Percentiles rank a stretch among this genome's conserved stretches.
Conservation (phyloP, 208 protist genomes). For the Herpetomonas samuelpessoai region DNA sequence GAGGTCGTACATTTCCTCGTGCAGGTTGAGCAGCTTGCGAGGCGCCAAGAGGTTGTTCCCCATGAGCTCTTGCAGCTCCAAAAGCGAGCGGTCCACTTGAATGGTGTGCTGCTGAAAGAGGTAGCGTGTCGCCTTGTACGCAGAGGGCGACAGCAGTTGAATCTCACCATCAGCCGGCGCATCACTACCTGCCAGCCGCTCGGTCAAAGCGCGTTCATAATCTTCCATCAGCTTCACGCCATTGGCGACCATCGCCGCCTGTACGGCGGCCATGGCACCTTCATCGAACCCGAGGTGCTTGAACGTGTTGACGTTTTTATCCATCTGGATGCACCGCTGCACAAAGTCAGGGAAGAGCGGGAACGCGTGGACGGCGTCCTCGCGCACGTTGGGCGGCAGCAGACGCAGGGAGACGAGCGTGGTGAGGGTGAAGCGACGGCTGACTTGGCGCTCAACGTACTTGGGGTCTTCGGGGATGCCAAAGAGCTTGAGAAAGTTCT, state of each 20-base stretch:
- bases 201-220: conserved; percentile 41
- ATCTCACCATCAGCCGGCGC: conserved; percentile 4
- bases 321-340: conserved; percentile 68
- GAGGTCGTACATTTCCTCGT: conserved; percentile 79
- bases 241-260: conserved; percentile 59
- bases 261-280: conserved; percentile 33
- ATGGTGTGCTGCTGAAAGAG: conserved; percentile 80
- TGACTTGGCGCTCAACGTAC: conserved; percentile 60
- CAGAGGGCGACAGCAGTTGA: conserved; percentile 40
- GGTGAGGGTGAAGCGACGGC: conserved; percentile 39
- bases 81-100: conserved; percentile 73
- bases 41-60: conserved; percentile 55
- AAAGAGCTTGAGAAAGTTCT: conserved; percentile 75
- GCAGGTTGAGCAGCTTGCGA: conserved; percentile 76
- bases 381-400: conserved; percentile 51
- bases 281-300: conserved; percentile 54
- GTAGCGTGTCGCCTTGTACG: conserved; percentile 75
- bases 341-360: conserved; percentile 78
- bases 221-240: conserved; percentile 59
- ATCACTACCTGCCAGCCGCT: background rate
- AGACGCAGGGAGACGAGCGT: conserved; percentile 55
- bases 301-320: conserved; percentile 62
- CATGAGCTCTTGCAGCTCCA: conserved; percentile 63
- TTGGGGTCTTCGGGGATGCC: conserved; percentile 77
- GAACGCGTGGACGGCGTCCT: conserved; percentile 61